A percentile compares a stretch with the other conserved stretches of the same genome.
phyloP scores from a whole-genome alignment of 1,284 basidiomycete genomes.

The Coriolopsis trogii region DNA sequence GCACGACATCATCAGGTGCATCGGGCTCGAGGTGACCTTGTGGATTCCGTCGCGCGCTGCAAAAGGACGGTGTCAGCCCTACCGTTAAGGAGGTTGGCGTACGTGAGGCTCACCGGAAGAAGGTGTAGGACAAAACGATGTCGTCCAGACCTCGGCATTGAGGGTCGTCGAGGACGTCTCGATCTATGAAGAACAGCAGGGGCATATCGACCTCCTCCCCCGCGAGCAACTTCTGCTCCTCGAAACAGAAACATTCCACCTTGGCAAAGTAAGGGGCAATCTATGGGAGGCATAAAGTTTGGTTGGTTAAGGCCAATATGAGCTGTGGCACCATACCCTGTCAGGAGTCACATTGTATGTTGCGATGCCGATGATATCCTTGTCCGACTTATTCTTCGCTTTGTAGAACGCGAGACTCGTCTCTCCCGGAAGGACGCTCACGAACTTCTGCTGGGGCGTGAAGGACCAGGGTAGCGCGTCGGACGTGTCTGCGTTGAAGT shows the following conservation, averaged over 20 bases:
- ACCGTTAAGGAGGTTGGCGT: not conserved
- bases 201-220: conserved; percentile 99
- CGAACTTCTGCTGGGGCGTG: conserved; percentile 87
- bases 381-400: conserved; percentile 83
- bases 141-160: conserved; percentile 86
- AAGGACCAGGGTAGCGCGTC: conserved; percentile 95
- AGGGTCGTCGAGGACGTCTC: conserved; percentile 93
- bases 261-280: conserved; percentile 99
- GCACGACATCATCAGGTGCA: conserved; percentile 76
- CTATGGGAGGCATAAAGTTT: too few relatives aligned
- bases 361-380: conserved; percentile 97
- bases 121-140: conserved; percentile 95
- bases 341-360: conserved; percentile 98
- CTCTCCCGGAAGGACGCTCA: conserved; percentile 94
- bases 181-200: conserved; percentile 98
- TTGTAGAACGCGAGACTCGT: conserved; percentile 97
- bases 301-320: too few relatives aligned
- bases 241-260: conserved; percentile 99
- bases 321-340: conserved; percentile 56
- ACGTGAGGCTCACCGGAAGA: conserved; percentile 76
- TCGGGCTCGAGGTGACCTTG: conserved; percentile 86
- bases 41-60: conserved; percentile 78
- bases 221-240: conserved; percentile 95
- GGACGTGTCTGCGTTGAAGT: conserved; percentile 92
- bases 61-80: not conserved